Conservation (phyloP, 23 red algal species). For the Pyropia yezoensis region DNA sequence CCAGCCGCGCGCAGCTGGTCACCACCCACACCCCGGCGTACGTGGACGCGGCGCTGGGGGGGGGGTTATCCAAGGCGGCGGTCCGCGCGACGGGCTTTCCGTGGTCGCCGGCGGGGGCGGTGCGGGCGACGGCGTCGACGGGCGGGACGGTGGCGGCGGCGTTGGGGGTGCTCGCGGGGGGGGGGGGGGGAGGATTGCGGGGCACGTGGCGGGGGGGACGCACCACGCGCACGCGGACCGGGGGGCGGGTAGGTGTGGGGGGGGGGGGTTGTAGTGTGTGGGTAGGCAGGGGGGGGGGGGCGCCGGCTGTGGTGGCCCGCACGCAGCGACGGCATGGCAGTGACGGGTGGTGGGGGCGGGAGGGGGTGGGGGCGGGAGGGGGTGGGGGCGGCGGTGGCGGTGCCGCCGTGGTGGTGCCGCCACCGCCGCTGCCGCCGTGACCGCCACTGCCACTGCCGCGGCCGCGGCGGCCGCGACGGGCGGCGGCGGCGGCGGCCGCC, state of each 20-base stretch:
- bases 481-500: too few relatives aligned
- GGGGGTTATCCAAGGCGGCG: conserved; percentile 10
- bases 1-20: conserved; percentile 25
- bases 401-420: too few relatives aligned
- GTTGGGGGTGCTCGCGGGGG: conserved; percentile 17
- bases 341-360: too few relatives aligned
- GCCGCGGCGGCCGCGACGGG: too few relatives aligned
- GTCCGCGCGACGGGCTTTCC: conserved; percentile 42
- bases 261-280: too few relatives aligned
- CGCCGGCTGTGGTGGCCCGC: too few relatives aligned
- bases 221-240: conserved; percentile 40
- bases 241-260: conserved; percentile 37
- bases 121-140: conserved; percentile 31
- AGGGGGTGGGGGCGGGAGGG: too few relatives aligned
- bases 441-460: too few relatives aligned
- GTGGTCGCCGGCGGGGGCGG: conserved; percentile 27
- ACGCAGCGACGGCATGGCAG: too few relatives aligned
- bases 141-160: conserved; percentile 58
- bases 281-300: background rate
- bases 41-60: conserved; percentile 17
- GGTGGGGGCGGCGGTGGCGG: too few relatives aligned
- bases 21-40: conserved; percentile 18
- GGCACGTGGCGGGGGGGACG: conserved; percentile 57
- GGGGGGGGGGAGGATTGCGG: conserved; percentile 11
- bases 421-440: too few relatives aligned